Percentiles rank a stretch among this genome's conserved stretches.
These are phyloP conservation scores for Wickerhamiella hasegawae DNA, from an alignment of 805 yeast genomes.

Conservation along the genomic window DNA sequence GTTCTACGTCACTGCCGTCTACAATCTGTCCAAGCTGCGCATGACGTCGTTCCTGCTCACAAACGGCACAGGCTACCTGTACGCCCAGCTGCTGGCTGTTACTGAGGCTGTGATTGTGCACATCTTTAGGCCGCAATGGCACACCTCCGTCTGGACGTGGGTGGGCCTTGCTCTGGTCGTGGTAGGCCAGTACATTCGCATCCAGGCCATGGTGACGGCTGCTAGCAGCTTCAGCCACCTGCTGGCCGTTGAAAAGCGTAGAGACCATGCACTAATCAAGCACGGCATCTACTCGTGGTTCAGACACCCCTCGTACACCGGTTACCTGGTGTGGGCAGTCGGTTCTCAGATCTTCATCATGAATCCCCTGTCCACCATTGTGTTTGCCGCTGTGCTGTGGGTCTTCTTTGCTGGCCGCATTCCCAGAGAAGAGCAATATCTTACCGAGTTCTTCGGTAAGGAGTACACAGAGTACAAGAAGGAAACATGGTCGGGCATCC, in stretches of 20 bases:
- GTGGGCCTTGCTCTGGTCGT: constrained; percentile 35
- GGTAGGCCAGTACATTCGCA: constrained; percentile 52
- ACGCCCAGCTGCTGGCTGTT: constrained; percentile 42
- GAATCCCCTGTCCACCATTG: constrained; percentile 43
- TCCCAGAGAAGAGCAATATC: constrained; percentile 44
- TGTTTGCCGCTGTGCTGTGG: constrained; percentile 45
- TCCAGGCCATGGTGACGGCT: constrained; percentile 77
- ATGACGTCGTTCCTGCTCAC: constrained; percentile 53
- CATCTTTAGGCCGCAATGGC: constrained; percentile 17
- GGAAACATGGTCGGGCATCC: constrained; percentile 43
- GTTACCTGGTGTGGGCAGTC: constrained; percentile 86
- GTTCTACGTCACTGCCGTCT: constrained; percentile 62
- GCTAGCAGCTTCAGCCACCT: constrained; percentile 74
- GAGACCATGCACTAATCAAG: constrained; percentile 54
- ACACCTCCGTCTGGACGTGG: constrained; percentile 12
- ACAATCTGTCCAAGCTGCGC: constrained; percentile 48
- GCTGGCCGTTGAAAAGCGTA: constrained; percentile 36
- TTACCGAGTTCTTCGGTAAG: constrained; percentile 55
- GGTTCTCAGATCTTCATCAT: constrained; percentile 62
- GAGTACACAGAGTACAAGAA: constrained; percentile 40
- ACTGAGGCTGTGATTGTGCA: constrained; percentile 33
- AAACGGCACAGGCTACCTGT: constrained; percentile 42
- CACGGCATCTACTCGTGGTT: constrained; percentile 48
- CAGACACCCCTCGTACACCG: constrained; percentile 86
- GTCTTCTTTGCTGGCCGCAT: constrained; percentile 57